Evolutionary conservation across 202 grass and related monocot species (phyloP), one percentile per base, ranked within the genome.

Genomic region (Zizania palustris): DNA sequence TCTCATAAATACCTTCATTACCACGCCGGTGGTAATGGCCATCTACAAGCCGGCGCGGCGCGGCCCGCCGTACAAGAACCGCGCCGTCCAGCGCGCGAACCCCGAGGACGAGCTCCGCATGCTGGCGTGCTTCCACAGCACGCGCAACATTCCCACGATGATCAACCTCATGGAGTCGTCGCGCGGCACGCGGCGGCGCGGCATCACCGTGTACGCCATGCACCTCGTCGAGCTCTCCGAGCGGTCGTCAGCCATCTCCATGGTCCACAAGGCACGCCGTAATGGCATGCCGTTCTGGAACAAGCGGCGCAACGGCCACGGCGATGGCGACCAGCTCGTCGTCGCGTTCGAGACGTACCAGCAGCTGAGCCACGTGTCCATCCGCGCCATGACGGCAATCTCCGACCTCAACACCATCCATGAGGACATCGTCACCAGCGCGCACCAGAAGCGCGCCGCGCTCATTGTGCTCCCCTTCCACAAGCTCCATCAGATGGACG

Each of bases 401-500:
- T 96, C 93, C 33, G 93, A 92, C 76, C 82, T 96, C 41, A 40
- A 83, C 35, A 92, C 93, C 0, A 92, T 96, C 67, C 93, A 96
- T 85, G 89, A 90, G 78, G 93, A 92, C 71, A 21, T 92, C 3
- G 71, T 80, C 35, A 39, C 79, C 18, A 77, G 75, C 66, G 89
- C 90, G 18, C 78, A 80, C 75, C 79, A 78, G 50, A 89, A 92
- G 75, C 83, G 86, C 8, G 60, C 83, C 6, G 75, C 90, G 1
- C 73, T 92, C 60, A 68, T 92, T 71, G 68, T 92, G 45, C 83
- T 92, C 19, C 90, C 89, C 0, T 89, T 92, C 85, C 89, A 92
- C 89, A 92, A 88, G 71, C 83, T 85, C 58, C 78, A 80, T 70
- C 62, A 85, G 35, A 33, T 87, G 60, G 89, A 92, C 46, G 86